Percentiles rank a stretch among this genome's conserved stretches.
These are phyloP conservation scores for Globisporangium megalacanthum DNA, from an alignment of 352 stramenopile genomes.

Conservation along the genomic window DNA sequence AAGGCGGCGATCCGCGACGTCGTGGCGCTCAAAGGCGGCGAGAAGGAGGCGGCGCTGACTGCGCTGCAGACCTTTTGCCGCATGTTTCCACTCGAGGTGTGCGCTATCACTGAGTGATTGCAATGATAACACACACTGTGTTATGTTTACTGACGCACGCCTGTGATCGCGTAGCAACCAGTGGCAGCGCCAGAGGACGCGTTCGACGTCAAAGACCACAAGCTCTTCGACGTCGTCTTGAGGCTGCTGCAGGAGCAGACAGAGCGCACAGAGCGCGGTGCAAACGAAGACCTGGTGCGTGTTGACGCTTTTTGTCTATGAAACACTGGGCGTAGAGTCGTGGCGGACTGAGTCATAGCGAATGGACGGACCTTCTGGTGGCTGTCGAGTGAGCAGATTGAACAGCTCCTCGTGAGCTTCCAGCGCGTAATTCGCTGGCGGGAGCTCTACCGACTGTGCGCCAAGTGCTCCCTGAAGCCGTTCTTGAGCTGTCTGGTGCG, in stretches of 20 bases:
- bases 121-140: no score
- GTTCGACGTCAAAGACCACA: slow-evolving; percentile 71
- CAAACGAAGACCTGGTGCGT: slow-evolving; percentile 48
- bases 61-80: slow-evolving; percentile 67
- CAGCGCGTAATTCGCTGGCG: slow-evolving; percentile 72
- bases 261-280: slow-evolving; percentile 42
- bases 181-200: slow-evolving; percentile 19
- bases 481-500: slow-evolving; percentile 67
- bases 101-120: background rate
- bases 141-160: background rate
- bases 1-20: slow-evolving; percentile 76
- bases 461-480: slow-evolving; percentile 80
- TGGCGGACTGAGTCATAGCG: background rate
- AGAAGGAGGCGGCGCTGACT: slow-evolving; percentile 39
- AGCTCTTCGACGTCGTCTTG: slow-evolving; percentile 71
- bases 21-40: slow-evolving; percentile 43
- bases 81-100: slow-evolving; percentile 68
- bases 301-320: no score
- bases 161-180: slow-evolving; percentile 15
- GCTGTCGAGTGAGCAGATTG: slow-evolving; percentile 27
- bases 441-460: slow-evolving; percentile 74
- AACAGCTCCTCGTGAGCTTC: slow-evolving; percentile 61
- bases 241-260: slow-evolving; percentile 61
- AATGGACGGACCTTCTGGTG: background rate
- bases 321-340: background rate